phyloP scores from a whole-genome alignment of 345 rosid species.

The Brassica cretica region DNA sequence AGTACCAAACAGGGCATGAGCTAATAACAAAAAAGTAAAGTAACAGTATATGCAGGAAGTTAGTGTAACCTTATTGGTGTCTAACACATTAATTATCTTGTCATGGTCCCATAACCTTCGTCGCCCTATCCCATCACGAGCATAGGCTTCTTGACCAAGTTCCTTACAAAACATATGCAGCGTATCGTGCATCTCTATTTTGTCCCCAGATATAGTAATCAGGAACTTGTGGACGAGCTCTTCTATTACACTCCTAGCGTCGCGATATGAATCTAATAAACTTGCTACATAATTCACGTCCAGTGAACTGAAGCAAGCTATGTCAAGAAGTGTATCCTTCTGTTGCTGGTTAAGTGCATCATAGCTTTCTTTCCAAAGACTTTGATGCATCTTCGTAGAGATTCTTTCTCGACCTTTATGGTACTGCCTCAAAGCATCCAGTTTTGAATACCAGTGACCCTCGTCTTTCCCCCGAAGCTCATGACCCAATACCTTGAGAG shows the following conservation, averaged over 20 bases:
- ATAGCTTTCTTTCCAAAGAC: not conserved
- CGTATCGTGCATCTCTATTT: not conserved
- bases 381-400: not conserved
- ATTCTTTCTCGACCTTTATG: not conserved
- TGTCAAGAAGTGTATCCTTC: not conserved
- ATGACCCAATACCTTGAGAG: not conserved
- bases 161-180: not conserved
- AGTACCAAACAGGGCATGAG: not conserved
- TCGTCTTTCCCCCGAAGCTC: not conserved
- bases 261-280: not conserved
- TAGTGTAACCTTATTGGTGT: not conserved
- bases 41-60: not conserved
- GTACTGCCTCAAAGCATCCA: not conserved
- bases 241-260: not conserved
- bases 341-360: not conserved
- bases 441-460: not conserved
- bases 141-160: not conserved
- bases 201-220: not conserved
- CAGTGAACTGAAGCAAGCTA: not conserved
- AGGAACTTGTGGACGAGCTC: not conserved
- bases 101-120: not conserved
- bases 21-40: not conserved
- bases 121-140: too few relatives aligned
- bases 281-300: not conserved
- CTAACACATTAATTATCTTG: not conserved